A percentile compares a stretch with the other conserved stretches of the same genome.
Evolutionary conservation across 2,329 filamentous ascomycete species (phyloP).

Genomic region (Apiospora marii): DNA sequence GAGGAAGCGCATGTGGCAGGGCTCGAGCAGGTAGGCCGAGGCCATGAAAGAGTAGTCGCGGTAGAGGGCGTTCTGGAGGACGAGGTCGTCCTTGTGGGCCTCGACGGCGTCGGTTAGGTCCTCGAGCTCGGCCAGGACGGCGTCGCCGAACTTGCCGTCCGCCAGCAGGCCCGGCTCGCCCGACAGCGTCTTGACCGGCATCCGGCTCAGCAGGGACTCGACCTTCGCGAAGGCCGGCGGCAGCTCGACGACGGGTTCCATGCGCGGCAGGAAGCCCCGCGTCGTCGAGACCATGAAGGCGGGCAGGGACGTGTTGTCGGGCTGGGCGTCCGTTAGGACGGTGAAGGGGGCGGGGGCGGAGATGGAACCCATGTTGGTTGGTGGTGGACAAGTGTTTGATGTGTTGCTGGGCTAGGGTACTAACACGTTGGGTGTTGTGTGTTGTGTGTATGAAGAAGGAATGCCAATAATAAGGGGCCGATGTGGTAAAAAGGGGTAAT

Average conservation of each 20-base stretch:
- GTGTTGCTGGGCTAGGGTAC: not conserved
- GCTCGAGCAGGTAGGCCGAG: conserved; percentile 89
- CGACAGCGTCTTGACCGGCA: conserved; percentile 75
- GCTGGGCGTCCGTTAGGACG: conserved; percentile 69
- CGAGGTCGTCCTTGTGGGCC: conserved; percentile 75
- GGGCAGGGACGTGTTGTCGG: conserved; percentile 68
- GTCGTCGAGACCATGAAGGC: conserved; percentile 83
- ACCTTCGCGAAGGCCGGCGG: conserved; percentile 78
- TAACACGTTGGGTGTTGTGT: not conserved
- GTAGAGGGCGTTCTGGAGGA: conserved; percentile 85
- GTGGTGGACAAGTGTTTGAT: not conserved
- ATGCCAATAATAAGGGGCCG: conserved; percentile 44
- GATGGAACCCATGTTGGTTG: conserved; percentile 1
- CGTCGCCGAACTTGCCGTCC: conserved; percentile 74
- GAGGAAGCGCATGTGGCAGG: conserved; percentile 79
- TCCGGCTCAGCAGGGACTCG: conserved; percentile 55
- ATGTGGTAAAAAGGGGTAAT: conserved; percentile 8
- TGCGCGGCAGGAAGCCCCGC: conserved; percentile 76
- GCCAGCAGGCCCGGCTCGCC: conserved; percentile 82
- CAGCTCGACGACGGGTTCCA: conserved; percentile 67
- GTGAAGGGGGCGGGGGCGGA: conserved; percentile 52
- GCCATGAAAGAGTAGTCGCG: conserved; percentile 92
- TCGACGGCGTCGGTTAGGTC: conserved; percentile 79
- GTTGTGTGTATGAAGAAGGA: conserved; percentile 36
- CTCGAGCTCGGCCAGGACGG: conserved; percentile 76